phyloP scores from a whole-genome alignment of 139 green algal genomes.

The Tetradesmus obliquus region DNA sequence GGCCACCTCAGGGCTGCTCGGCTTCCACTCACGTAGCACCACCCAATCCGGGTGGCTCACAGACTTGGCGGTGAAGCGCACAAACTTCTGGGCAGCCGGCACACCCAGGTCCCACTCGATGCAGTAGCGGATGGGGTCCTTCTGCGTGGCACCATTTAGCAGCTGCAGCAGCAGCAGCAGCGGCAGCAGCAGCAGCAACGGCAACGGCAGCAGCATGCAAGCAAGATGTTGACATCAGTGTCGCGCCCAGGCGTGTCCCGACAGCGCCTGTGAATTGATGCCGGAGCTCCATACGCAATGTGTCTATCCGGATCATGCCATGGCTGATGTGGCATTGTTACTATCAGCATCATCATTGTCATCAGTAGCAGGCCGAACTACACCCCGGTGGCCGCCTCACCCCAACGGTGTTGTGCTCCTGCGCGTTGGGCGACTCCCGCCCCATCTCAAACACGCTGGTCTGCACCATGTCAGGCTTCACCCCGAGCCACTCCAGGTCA shows the following conservation, averaged over 20 bases:
- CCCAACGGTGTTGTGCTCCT: not conserved
- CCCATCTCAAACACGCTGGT: constrained; percentile 45
- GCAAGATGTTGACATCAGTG: too few relatives aligned
- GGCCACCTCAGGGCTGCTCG: constrained; percentile 20
- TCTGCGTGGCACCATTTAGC: constrained; percentile 30
- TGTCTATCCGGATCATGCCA: too few relatives aligned
- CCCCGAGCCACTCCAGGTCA: constrained; percentile 39
- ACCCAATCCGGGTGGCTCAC: not conserved
- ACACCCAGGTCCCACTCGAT: constrained; percentile 26
- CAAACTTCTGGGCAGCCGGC: constrained; percentile 5
- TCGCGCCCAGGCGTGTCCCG: too few relatives aligned
- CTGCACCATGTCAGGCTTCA: constrained; percentile 24
- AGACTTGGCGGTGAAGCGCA: constrained; percentile 30
- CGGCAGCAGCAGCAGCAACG: not conserved
- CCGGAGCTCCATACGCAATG: not conserved
- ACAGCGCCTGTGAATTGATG: not conserved
- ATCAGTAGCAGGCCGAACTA: not conserved
- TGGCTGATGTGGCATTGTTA: too few relatives aligned
- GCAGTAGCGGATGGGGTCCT: constrained; percentile 37
- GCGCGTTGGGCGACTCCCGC: constrained; percentile 22
- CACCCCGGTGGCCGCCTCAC: not conserved
- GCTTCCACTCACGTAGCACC: constrained; percentile 31
- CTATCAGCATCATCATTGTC: not conserved
- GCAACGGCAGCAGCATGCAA: not conserved
- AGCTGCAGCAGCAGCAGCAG: not conserved